phyloP scores from a whole-genome alignment of 495 filamentous ascomycete species.

The Penicillium turbatum region DNA sequence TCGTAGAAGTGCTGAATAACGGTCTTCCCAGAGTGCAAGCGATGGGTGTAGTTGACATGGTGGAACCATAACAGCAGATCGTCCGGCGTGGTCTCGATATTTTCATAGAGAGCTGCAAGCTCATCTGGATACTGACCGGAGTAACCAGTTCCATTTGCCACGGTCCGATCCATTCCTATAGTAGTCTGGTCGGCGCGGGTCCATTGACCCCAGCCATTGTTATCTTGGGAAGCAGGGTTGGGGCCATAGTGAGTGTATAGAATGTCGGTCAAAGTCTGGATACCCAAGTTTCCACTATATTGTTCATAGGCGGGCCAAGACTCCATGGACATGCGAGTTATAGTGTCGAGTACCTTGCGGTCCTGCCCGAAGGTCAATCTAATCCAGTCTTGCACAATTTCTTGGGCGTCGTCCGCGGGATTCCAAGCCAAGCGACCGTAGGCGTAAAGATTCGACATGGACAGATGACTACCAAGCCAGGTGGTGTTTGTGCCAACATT shows the following conservation, averaged over 20 bases:
- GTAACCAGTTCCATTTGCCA: slow-evolving; percentile 60
- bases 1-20: slow-evolving; percentile 78
- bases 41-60: slow-evolving; percentile 65
- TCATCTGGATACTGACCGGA: slow-evolving; percentile 63
- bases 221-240: slow-evolving; percentile 61
- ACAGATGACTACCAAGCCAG: slow-evolving; percentile 64
- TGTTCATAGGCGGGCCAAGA: slow-evolving; percentile 70
- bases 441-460: slow-evolving; percentile 71
- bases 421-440: slow-evolving; percentile 66
- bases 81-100: slow-evolving; percentile 61
- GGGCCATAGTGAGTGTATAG: slow-evolving; percentile 63
- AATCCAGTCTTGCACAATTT: slow-evolving; percentile 60
- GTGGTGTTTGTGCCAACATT: slow-evolving; percentile 64
- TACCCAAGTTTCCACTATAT: slow-evolving; percentile 66
- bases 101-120: slow-evolving; percentile 53
- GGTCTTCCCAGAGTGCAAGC: slow-evolving; percentile 59
- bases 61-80: slow-evolving; percentile 72
- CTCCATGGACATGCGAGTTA: slow-evolving; percentile 61
- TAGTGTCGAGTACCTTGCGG: slow-evolving; percentile 48
- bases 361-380: slow-evolving; percentile 59
- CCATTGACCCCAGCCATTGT: slow-evolving; percentile 71
- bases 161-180: slow-evolving; percentile 73
- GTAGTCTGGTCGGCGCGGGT: slow-evolving; percentile 54
- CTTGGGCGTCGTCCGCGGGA: slow-evolving; percentile 41
- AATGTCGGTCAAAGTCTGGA: slow-evolving; percentile 67